A percentile compares a stretch with the other conserved stretches of the same genome.
Conservation (phyloP, 257 asterid species). For the Oldenlandia corymbosa region DNA sequence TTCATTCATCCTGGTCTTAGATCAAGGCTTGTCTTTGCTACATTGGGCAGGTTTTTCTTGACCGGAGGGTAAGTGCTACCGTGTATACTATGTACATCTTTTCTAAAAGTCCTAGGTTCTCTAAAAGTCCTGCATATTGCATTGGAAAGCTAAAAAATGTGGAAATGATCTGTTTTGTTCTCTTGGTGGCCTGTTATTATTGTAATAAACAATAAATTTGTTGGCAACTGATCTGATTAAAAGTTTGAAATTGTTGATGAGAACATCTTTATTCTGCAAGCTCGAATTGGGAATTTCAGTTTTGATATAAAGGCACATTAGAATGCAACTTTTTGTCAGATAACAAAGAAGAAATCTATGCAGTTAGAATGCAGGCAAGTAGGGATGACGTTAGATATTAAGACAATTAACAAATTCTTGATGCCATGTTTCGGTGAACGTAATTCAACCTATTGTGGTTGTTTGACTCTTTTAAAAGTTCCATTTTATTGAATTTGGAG, state of each 20-base stretch:
- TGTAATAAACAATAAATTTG: no score
- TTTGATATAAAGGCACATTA: no score
- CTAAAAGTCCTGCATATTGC: background rate
- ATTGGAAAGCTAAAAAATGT: slow-evolving; percentile 1
- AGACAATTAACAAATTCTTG: no score
- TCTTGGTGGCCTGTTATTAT: background rate
- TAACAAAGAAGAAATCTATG: no score
- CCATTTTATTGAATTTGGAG: background rate
- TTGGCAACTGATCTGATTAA: no score
- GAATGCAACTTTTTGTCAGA: background rate
- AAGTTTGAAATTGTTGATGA: background rate
- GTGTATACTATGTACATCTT: background rate
- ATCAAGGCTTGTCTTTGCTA: slow-evolving; percentile 83
- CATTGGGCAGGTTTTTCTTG: slow-evolving; percentile 77
- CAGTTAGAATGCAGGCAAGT: no score
- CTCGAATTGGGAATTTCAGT: background rate
- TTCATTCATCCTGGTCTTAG: slow-evolving; percentile 88
- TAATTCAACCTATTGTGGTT: no score
- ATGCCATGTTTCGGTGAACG: background rate
- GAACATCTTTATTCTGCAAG: background rate
- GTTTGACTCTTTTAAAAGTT: background rate
- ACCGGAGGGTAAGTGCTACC: slow-evolving; percentile 73
- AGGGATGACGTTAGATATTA: no score
- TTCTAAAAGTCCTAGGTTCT: background rate
- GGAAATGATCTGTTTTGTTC: background rate